phyloP scores from a whole-genome alignment of 441 rosid species.

The Theobroma grandiflorum region DNA sequence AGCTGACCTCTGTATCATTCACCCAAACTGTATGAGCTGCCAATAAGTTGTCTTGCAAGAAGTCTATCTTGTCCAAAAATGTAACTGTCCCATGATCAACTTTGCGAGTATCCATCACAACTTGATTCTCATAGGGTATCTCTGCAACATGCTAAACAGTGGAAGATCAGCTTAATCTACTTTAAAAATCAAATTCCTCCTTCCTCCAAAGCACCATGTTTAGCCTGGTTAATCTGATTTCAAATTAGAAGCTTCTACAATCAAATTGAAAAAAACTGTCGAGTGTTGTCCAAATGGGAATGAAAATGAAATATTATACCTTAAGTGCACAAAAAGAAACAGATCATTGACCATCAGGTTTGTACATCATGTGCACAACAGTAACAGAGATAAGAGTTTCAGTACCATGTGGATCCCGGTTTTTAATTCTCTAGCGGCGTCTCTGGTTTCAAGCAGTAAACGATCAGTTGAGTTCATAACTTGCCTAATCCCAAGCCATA shows the following conservation, averaged over 20 bases:
- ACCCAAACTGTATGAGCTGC: constrained; percentile 78
- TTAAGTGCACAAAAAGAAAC: too few species aligned
- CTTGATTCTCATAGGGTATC: constrained; percentile 65
- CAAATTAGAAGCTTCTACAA: background rate
- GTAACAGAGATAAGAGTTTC: constrained; percentile 17
- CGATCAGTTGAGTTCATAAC: constrained; percentile 71
- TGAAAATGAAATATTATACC: too few species aligned
- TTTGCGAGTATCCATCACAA: constrained; percentile 54
- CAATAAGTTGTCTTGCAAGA: constrained; percentile 61
- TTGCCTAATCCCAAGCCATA: constrained; percentile 80
- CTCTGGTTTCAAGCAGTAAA: constrained; percentile 64
- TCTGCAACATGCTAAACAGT: constrained; percentile 63
- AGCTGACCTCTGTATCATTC: constrained; percentile 58
- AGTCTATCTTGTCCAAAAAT: constrained; percentile 62
- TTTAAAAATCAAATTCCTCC: background rate
- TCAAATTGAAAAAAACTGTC: background rate
- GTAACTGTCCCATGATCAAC: constrained; percentile 72
- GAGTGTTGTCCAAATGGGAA: too few species aligned
- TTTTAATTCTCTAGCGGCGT: constrained; percentile 58
- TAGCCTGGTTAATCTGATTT: background rate
- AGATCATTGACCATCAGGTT: too few species aligned
- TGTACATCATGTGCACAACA: background rate
- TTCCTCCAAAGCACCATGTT: background rate
- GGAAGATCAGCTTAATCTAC: constrained; percentile 24
- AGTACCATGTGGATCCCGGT: constrained; percentile 84